Evolutionary conservation across 345 rosid species (phyloP), one percentile per base, ranked within the genome.

Genomic region (Raphanus sativus): DNA sequence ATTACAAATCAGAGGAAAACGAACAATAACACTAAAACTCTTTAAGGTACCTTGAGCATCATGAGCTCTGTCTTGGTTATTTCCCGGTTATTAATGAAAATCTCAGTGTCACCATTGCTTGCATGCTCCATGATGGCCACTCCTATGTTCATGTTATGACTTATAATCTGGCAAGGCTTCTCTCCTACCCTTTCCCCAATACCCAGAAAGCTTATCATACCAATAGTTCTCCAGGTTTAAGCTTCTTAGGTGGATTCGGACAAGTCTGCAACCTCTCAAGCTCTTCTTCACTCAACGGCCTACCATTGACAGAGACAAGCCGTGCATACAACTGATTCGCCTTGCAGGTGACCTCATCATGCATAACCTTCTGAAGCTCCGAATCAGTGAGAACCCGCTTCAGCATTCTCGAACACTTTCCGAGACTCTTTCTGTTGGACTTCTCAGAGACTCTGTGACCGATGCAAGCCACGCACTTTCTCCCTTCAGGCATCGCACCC

Each of bases 401-500:
- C n/a, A 95, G 86, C 89, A 90, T 61, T 67, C 87, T 69, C 15
- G 93, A 92, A 80, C 83, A 58, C 70, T 82, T 88, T 13, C 98
- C 99, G 2, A 92, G 74, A 65, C 71, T 84, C 64, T 26, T 68
- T 79, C 98, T 77, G 74, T 65, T 87, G 1, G 86, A 65, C 82
- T 90, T 34, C 86, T 95, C 98, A 58, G 84, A 69, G 12, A 95
- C 85, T 78, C 87, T 84, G 28, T 12, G 65, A 74, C 97, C 96
- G 64, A 89, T 87, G 84, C 99, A 95, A 65, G 73, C 24, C 45
- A 80, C 63, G 58, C 98, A 92, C 84, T 91, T 95, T 84, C 98
- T 87, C 61, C 98, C 99, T 80, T 95, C 97, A 15, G 94, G 96
- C 89, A 90, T 87, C 5, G 94, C 84, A 34, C 97, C 98, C 93